Conservation (phyloP, 495 filamentous ascomycete genomes). For the Hyaloscypha finlandica region DNA sequence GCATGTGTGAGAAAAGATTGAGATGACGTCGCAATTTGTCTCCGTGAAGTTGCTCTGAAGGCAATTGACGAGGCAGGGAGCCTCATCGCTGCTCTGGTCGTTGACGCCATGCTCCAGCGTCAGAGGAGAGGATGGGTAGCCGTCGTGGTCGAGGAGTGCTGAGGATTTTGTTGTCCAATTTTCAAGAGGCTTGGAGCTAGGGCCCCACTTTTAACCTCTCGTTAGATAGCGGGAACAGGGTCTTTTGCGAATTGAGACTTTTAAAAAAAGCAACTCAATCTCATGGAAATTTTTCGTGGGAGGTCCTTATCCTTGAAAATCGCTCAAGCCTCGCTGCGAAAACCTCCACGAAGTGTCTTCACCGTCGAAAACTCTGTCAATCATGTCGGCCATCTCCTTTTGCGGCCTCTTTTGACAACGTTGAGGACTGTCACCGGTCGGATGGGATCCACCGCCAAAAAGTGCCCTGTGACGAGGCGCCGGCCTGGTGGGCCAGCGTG, state of each 20-base stretch:
- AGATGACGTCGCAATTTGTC: slow-evolving; percentile 21
- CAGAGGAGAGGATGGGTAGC: slow-evolving; percentile 6
- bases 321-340: background rate
- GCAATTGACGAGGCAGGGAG: slow-evolving; percentile 29
- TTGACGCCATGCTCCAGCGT: slow-evolving; percentile 26
- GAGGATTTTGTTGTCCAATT: background rate
- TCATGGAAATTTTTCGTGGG: too few relatives aligned
- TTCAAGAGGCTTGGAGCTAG: slow-evolving; percentile 6
- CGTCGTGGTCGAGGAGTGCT: background rate
- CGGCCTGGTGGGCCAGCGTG: background rate
- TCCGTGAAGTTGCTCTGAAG: slow-evolving; percentile 18
- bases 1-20: slow-evolving; percentile 19
- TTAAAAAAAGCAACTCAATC: background rate
- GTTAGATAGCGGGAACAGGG: background rate
- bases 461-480: background rate
- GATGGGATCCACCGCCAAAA: background rate
- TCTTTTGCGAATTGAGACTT: background rate
- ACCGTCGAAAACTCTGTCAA: background rate
- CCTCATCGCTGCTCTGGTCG: slow-evolving; percentile 28
- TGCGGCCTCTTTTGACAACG: background rate
- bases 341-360: background rate
- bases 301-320: background rate
- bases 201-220: background rate
- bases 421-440: background rate
- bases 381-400: background rate